Evolutionary conservation across 441 rosid species (phyloP), one percentile per base, ranked within the genome.

Genomic region (Erysimum cheiri): DNA sequence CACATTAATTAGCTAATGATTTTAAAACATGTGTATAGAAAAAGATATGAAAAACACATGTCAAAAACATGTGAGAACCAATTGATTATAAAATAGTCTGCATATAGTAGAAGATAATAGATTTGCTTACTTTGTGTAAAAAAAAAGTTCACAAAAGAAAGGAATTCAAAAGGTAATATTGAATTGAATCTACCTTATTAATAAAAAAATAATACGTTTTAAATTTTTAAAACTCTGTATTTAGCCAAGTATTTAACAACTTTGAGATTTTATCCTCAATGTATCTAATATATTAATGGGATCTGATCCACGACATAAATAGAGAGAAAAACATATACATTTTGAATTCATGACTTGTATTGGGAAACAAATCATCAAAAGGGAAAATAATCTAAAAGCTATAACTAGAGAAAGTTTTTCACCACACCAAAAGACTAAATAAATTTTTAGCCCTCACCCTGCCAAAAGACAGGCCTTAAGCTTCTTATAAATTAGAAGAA

Each of bases 401-500:
- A 32, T 35, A 15, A 22, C 12, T 44, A 33, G 6, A 67, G 8
- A 56, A 31, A 67, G 10, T 6, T 39, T 67, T 67, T 31, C 2
- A 10, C 61, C 32, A 43, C 9, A 56, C 2, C 5, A 33, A 48
- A 22, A 33, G 8, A 5, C 52, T 1, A 44, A 44, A 7, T 44
- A 1, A 15, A 47, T 19, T 19, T 4, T 48, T 48, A 19, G 19
- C 53, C 14, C 54, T 3, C 7, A 26, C 26, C 33, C 4, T 36
- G 15, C 48, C 39, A 66, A 41, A 40, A 17, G 22, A 17, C n/a
- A 28, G 29, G 40, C 19, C 31, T 36, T 69, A 31, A 48, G 43
- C 52, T 19, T 37, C 62, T 46, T 59, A 73, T 73, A 73, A 60
- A 73, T 73, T 8, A 57, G 43, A 54, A 52, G 77, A 32, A 31